Evolutionary conservation across 78 protist species (phyloP).

Genomic region (Capsaspora owczarzaki): DNA sequence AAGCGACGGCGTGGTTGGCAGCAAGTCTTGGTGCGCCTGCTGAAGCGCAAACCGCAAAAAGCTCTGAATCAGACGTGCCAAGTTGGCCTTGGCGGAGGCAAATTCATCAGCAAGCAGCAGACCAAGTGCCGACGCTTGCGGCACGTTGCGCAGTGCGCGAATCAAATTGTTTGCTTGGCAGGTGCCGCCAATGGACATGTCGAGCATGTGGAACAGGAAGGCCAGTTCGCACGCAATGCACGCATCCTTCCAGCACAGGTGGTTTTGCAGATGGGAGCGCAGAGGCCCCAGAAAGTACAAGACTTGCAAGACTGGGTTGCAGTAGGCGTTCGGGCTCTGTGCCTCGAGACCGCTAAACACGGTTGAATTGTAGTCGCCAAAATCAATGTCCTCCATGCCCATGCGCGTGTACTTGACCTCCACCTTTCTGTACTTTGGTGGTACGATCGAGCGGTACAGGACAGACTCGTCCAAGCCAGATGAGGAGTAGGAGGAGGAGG

Average conservation of each 20-base stretch:
- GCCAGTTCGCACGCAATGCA: constrained; percentile 64
- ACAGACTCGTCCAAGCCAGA: too few relatives aligned
- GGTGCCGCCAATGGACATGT: background rate
- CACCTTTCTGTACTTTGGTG: background rate
- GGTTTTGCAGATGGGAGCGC: constrained; percentile 29
- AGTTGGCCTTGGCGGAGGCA: background rate
- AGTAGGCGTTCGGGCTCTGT: constrained; percentile 39
- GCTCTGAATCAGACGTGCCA: background rate
- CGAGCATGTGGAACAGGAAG: constrained; percentile 47
- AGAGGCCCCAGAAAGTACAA: constrained; percentile 59
- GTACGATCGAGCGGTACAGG: background rate
- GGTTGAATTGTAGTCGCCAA: background rate
- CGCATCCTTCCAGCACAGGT: constrained; percentile 41
- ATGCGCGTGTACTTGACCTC: constrained; percentile 1
- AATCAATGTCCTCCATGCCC: background rate
- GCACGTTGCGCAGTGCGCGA: background rate
- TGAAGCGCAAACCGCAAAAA: background rate
- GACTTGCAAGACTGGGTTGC: constrained; percentile 54
- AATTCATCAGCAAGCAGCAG: background rate
- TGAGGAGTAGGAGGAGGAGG: too few relatives aligned
- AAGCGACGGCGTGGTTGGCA: too few relatives aligned
- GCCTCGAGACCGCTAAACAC: constrained; percentile 57
- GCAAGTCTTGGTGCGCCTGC: too few relatives aligned
- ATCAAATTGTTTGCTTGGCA: constrained; percentile 9
- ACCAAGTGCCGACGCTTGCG: background rate